These are phyloP conservation scores for Metschnikowia baotianmanensis DNA, from an alignment of 805 yeast genomes.

Conservation along the genomic window DNA sequence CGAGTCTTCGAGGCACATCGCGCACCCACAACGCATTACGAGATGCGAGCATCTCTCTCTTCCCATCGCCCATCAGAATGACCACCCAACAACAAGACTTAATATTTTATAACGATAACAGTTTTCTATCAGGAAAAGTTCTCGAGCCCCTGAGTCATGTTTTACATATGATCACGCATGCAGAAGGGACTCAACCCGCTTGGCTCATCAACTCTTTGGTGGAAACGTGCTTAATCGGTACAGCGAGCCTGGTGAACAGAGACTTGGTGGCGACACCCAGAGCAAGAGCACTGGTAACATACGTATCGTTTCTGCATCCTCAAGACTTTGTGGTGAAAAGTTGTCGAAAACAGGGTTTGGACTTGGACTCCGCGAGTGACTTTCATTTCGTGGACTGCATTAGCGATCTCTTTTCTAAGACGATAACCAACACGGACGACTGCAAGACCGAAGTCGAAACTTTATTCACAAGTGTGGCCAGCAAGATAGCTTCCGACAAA, in stretches of 20 bases:
- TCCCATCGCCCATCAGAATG: too few relatives aligned
- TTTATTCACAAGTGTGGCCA: conserved; percentile 21
- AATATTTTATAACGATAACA: conserved; percentile 48
- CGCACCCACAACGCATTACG: too few relatives aligned
- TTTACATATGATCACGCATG: conserved; percentile 31
- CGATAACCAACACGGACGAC: conserved; percentile 24
- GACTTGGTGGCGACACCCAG: conserved; percentile 20
- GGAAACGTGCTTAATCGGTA: conserved; percentile 51
- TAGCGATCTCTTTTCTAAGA: conserved; percentile 41
- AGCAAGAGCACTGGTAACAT: conserved; percentile 28
- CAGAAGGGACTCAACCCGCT: conserved; percentile 54
- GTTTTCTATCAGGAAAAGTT: conserved; percentile 35
- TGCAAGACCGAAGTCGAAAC: conserved; percentile 15
- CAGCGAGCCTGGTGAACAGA: conserved; percentile 40
- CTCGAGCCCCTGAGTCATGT: conserved; percentile 17
- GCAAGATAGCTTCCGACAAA: conserved; percentile 8
- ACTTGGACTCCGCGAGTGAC: conserved; percentile 21
- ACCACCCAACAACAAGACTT: conserved; percentile 57
- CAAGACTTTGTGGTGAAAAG: conserved; percentile 32
- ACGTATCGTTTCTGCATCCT: conserved; percentile 36
- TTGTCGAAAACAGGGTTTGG: conserved; percentile 41
- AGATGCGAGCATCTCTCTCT: too few relatives aligned
- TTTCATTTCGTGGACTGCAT: conserved; percentile 47
- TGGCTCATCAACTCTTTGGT: conserved; percentile 61
- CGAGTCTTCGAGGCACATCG: too few relatives aligned